phyloP scores from a whole-genome alignment of 495 filamentous ascomycete genomes.

The Gamarada debralockiae region DNA sequence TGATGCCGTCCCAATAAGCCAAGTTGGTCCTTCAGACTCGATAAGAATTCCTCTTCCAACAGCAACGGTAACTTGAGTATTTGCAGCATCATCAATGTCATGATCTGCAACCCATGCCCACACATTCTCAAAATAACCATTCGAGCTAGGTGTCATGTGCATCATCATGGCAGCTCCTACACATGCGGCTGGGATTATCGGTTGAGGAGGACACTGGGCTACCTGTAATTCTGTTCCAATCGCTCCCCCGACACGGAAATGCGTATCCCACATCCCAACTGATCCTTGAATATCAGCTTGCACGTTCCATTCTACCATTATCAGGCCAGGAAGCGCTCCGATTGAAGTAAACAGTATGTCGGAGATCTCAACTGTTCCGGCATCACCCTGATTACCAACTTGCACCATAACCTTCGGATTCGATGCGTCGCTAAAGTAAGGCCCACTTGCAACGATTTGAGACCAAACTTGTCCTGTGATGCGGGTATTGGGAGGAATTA shows the following conservation, averaged over 20 bases:
- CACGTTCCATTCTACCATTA: conserved; percentile 33
- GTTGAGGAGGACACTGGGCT: conserved; percentile 17
- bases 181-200: conserved; percentile 29
- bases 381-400: conserved; percentile 49
- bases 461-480: conserved; percentile 46
- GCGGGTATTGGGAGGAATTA: conserved; percentile 50
- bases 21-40: conserved; percentile 52
- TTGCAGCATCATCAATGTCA: conserved; percentile 41
- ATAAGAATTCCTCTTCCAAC: conserved; percentile 32
- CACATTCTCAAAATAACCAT: conserved; percentile 57
- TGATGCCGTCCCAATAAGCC: conserved; percentile 66
- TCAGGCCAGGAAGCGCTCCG: conserved; percentile 41
- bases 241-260: conserved; percentile 42
- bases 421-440: conserved; percentile 44
- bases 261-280: conserved; percentile 30
- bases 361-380: conserved; percentile 53
- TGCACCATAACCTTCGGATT: conserved; percentile 50
- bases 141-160: conserved; percentile 42
- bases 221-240: conserved; percentile 34
- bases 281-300: conserved; percentile 15
- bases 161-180: conserved; percentile 46
- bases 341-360: conserved; percentile 49
- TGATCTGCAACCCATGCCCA: conserved; percentile 60
- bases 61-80: conserved; percentile 60
- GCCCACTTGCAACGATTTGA: conserved; percentile 42